Conservation (phyloP, 352 stramenopile genomes). For the Phytophthora aleatoria region DNA sequence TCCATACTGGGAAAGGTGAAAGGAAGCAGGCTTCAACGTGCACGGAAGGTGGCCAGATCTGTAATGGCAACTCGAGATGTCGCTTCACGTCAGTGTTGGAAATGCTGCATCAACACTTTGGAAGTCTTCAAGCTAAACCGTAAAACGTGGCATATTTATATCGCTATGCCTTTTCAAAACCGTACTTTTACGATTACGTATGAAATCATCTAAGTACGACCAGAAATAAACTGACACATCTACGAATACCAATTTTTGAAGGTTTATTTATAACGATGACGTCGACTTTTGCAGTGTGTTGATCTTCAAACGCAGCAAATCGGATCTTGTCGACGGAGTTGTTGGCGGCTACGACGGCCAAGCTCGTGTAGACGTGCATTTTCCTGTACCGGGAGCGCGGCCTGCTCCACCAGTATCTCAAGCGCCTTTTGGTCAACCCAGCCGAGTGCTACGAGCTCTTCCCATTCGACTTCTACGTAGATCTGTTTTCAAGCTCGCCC, state of each 20-base stretch:
- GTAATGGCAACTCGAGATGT: slow-evolving; percentile 9
- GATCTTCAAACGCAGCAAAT: slow-evolving; percentile 30
- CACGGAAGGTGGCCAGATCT: slow-evolving; percentile 14
- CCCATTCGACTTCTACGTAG: too few species aligned
- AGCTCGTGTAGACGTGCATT: slow-evolving; percentile 90
- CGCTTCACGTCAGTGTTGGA: neutral
- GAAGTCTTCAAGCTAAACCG: slow-evolving; percentile 18
- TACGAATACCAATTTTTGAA: slow-evolving; percentile 1
- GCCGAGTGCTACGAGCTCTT: too few species aligned
- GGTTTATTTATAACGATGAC: slow-evolving; percentile 3
- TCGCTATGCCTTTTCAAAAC: slow-evolving; percentile 1
- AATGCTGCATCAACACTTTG: slow-evolving; percentile 31
- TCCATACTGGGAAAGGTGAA: slow-evolving; percentile 43
- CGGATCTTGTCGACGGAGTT: slow-evolving; percentile 47
- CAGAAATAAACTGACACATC: neutral
- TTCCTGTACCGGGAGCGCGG: slow-evolving; percentile 59
- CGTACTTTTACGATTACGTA: neutral
- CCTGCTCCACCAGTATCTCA: too few species aligned
- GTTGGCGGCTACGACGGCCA: slow-evolving; percentile 37
- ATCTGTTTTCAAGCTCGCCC: too few species aligned
- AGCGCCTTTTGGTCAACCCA: too few species aligned
- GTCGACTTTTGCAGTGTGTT: slow-evolving; percentile 3
- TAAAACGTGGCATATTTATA: neutral
- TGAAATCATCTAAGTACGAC: neutral
- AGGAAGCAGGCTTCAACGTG: neutral